Percentiles rank a stretch among this genome's conserved stretches.
Evolutionary conservation across 768 basidiomycete species (phyloP).

Genomic region (Podaxis sp.): DNA sequence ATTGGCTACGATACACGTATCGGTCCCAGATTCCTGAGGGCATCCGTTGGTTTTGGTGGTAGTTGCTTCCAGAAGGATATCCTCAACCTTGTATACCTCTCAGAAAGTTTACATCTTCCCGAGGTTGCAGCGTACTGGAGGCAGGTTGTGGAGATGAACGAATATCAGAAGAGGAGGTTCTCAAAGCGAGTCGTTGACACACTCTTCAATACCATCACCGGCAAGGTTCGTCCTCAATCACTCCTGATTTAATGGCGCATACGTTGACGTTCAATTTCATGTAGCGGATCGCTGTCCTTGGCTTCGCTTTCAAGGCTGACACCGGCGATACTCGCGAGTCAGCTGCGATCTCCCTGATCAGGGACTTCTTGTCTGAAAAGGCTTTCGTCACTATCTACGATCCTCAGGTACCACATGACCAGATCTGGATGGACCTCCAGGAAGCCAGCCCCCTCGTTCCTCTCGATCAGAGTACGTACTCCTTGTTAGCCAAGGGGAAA

Average conservation of each 20-base stretch:
- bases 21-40: constrained; percentile 93
- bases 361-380: constrained; percentile 88
- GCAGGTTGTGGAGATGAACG: constrained; percentile 97
- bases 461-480: constrained; percentile 64
- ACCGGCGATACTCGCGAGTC: constrained; percentile 99
- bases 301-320: constrained; percentile 99
- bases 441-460: constrained; percentile 64
- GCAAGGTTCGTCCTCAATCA: constrained; percentile 63
- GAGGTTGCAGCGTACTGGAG: constrained; percentile 98
- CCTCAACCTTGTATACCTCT: constrained; percentile 96
- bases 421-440: constrained; percentile 81
- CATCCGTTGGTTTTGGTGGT: constrained; percentile 95
- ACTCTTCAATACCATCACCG: constrained; percentile 97
- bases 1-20: constrained; percentile 92
- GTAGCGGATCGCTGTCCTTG: constrained; percentile 89
- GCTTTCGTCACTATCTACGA: constrained; percentile 89
- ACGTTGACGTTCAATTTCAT: constrained; percentile 4
- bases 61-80: constrained; percentile 99
- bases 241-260: neutral
- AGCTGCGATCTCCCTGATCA: constrained; percentile 89
- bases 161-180: constrained; percentile 96
- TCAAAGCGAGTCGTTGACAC: constrained; percentile 95
- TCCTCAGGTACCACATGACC: constrained; percentile 78
- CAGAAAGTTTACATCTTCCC: constrained; percentile 90
- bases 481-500: neutral